Evolutionary conservation across 2,329 filamentous ascomycete species (phyloP), one percentile per base, ranked within the genome.

Genomic region (Diplodia scrobiculata): DNA sequence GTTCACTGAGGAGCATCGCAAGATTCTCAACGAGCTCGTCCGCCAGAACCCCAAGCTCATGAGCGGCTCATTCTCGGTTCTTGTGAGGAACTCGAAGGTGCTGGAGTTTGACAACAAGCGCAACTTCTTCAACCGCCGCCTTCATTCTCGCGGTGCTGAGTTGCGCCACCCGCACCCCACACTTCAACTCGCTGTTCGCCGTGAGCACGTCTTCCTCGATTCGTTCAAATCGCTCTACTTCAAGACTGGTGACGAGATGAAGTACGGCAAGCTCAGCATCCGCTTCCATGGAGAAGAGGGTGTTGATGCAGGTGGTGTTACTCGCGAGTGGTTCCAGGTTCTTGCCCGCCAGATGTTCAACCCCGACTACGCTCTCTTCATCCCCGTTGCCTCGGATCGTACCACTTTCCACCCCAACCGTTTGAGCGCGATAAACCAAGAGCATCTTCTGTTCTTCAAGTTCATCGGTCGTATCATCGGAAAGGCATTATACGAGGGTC

Each of bases 101-200:
- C 83, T 99, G 13, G 95, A 99, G 75, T 99, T 99, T 73, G 95
- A 99, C 81, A 99, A 99, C 82, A 99, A 99, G 83, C 92, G 95
- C 73, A 98, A 96, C 80, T 99, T 96, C 84, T 99, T 99, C 83
- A 97, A 88, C 76, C 90, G 95, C 68, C 93, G 92, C 73, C 89
- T 99, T 11, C 95, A 99, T 77, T 86, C 86, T 53, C 87, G 90
- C 60, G 85, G 85, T 63, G 86, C 86, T 64, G 88, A 91, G 72
- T 85, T 84, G 67, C 88, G 92, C 51, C 87, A 91, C 63, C 84
- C 89, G 7, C 87, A 91, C 71, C 87, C 87, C 54, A 90, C 92
- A 51, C 83, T 99, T 62, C 92, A 97, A 77, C 86, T 99, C 54
- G 89, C 89, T 67, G 91, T 99, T 67, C 91, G 96, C 67, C 91